Percentiles rank a stretch among this genome's conserved stretches.
Conservation (phyloP, 306 rosid species). For the Cucumis sativus region DNA sequence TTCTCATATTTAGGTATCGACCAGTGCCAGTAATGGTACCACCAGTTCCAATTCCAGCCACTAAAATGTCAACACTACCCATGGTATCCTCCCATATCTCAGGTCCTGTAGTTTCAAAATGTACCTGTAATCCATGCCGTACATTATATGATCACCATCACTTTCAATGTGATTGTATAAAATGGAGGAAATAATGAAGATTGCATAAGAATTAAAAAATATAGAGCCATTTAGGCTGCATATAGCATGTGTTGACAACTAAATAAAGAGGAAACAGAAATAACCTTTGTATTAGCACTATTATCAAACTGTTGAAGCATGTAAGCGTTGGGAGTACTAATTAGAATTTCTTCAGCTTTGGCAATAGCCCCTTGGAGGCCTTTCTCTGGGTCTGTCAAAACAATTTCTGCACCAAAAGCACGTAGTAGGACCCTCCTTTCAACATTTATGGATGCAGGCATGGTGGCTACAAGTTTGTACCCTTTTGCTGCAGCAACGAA, state of each 20-base stretch:
- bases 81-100: constrained; percentile 99
- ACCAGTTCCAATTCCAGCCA: constrained; percentile 93
- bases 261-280: constrained; percentile 13
- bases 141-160: neutral
- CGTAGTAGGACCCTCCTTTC: constrained; percentile 89
- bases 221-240: neutral
- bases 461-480: constrained; percentile 68
- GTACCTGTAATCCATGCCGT: constrained; percentile 52
- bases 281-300: constrained; percentile 59
- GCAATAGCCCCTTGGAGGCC: constrained; percentile 91
- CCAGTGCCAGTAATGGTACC: constrained; percentile 91
- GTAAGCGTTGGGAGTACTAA: constrained; percentile 50
- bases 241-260: neutral
- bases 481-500: constrained; percentile 80
- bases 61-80: constrained; percentile 71
- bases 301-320: constrained; percentile 97
- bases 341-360: constrained; percentile 76
- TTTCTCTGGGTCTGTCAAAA: constrained; percentile 73
- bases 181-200: neutral
- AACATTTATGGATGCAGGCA: constrained; percentile 80
- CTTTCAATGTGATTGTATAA: neutral
- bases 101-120: constrained; percentile 95
- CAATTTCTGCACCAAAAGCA: constrained; percentile 81
- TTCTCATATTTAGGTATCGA: constrained; percentile 65
- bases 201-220: neutral